A percentile compares a stretch with the other conserved stretches of the same genome.
Conservation (phyloP, 31 red algal genomes). For the Endocladia muricata region DNA sequence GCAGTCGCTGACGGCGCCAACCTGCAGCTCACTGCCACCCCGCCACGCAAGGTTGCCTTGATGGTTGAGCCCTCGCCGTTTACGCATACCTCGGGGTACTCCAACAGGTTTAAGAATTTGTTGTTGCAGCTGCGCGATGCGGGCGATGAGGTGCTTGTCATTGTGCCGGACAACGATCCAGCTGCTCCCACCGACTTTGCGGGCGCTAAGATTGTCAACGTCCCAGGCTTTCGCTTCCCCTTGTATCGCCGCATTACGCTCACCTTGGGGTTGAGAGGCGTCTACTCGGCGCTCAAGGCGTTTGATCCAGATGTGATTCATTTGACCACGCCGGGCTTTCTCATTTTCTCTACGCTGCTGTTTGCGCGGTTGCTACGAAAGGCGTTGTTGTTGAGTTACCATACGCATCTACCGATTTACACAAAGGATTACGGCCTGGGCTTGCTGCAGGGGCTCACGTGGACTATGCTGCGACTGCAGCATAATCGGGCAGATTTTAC, state of each 20-base stretch:
- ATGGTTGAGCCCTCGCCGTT: slow-evolving; percentile 96
- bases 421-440: slow-evolving; percentile 80
- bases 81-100: slow-evolving; percentile 90
- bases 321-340: slow-evolving; percentile 85
- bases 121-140: slow-evolving; percentile 65
- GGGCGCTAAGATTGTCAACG: slow-evolving; percentile 68
- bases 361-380: slow-evolving; percentile 83
- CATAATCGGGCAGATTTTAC: slow-evolving; percentile 95
- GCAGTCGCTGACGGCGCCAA: slow-evolving; percentile 52
- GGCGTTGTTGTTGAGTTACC: slow-evolving; percentile 82
- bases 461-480: slow-evolving; percentile 75
- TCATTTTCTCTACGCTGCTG: slow-evolving; percentile 83
- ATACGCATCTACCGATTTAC: slow-evolving; percentile 92
- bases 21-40: slow-evolving; percentile 33
- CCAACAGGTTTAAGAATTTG: slow-evolving; percentile 88
- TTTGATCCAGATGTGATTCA: slow-evolving; percentile 96
- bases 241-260: slow-evolving; percentile 90
- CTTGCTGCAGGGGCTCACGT: slow-evolving; percentile 55
- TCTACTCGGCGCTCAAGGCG: slow-evolving; percentile 53
- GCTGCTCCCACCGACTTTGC: slow-evolving; percentile 77
- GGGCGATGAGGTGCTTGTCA: slow-evolving; percentile 89
- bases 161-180: slow-evolving; percentile 77
- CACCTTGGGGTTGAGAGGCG: slow-evolving; percentile 72
- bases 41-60: slow-evolving; percentile 57
- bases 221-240: slow-evolving; percentile 87